These are phyloP conservation scores for Arabis alpina DNA, from an alignment of 345 rosid genomes.

Conservation along the genomic window DNA sequence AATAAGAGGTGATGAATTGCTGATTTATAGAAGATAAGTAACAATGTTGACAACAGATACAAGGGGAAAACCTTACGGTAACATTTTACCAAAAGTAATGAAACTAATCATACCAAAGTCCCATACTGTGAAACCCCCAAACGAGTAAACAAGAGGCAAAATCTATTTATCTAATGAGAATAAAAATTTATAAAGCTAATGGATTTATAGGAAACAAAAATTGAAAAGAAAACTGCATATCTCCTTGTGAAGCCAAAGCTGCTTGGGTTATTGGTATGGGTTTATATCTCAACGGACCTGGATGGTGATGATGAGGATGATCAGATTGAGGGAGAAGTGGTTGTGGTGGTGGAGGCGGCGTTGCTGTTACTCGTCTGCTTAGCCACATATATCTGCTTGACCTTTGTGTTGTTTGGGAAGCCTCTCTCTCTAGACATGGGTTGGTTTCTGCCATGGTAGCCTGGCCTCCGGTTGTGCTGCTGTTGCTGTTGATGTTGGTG, in stretches of 20 bases:
- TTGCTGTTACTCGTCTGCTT: constrained; percentile 65
- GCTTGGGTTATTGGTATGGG: constrained; percentile 36
- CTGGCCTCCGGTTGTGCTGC: constrained; percentile 55
- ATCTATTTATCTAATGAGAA: constrained; percentile 36
- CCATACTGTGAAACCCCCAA: constrained; percentile 29
- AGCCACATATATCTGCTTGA: constrained; percentile 94
- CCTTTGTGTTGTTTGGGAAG: constrained; percentile 57
- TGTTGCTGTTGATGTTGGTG: constrained; percentile 36
- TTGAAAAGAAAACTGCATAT: constrained; percentile 8
- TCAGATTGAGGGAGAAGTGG: constrained; percentile 31
- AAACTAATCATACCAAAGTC: constrained; percentile 33
- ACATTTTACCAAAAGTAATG: constrained; percentile 6
- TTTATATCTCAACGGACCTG: constrained; percentile 35
- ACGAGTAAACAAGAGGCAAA: constrained; percentile 18
- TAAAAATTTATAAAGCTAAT: neutral
- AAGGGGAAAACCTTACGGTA: constrained; percentile 19
- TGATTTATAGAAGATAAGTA: neutral
- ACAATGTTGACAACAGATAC: constrained; percentile 28
- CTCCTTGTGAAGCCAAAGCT: constrained; percentile 39
- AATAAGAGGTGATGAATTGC: neutral
- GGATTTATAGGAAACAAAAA: constrained; percentile 19
- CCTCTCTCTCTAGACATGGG: constrained; percentile 63
- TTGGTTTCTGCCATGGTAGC: constrained; percentile 80
- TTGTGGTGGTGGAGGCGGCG: constrained; percentile 33
- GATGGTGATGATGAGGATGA: constrained; percentile 5